Percentiles rank a stretch among this genome's conserved stretches.
Evolutionary conservation across 805 yeast genomes (phyloP).

Genomic region (Zygosaccharomyces gambellarensis): DNA sequence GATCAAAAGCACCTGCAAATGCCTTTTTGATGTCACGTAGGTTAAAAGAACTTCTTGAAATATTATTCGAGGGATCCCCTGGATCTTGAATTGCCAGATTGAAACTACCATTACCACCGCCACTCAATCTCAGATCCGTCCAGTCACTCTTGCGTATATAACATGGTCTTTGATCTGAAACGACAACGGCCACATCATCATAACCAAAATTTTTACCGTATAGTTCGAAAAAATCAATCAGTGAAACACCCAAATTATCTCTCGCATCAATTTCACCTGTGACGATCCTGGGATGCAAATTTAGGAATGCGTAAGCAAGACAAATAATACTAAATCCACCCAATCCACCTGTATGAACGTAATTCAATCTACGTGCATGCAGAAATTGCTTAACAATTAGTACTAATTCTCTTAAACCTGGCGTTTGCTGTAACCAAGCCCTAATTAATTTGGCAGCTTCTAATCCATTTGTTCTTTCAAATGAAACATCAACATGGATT

Average conservation of each 20-base stretch:
- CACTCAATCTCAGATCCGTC: constrained; percentile 37
- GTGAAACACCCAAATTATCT: constrained; percentile 76
- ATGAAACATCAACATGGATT: constrained; percentile 83
- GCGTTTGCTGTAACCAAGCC: constrained; percentile 64
- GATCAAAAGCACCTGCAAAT: constrained; percentile 81
- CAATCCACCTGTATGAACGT: constrained; percentile 88
- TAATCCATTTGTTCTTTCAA: constrained; percentile 78
- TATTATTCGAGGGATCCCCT: constrained; percentile 71
- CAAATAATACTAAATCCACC: constrained; percentile 95
- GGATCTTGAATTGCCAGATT: constrained; percentile 84
- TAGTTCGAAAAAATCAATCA: constrained; percentile 88
- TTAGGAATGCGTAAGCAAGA: constrained; percentile 72
- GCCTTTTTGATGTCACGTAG: constrained; percentile 74
- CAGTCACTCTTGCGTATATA: constrained; percentile 58
- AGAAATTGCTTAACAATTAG: constrained; percentile 82
- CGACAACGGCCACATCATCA: constrained; percentile 67
- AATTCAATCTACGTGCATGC: constrained; percentile 68
- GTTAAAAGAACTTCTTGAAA: constrained; percentile 80
- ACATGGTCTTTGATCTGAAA: constrained; percentile 48
- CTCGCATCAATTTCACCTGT: constrained; percentile 61
- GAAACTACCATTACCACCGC: constrained; percentile 42
- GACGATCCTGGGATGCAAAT: constrained; percentile 70
- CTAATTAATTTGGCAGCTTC: constrained; percentile 76
- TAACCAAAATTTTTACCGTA: constrained; percentile 89
- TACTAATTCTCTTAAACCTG: constrained; percentile 79